phyloP scores from a whole-genome alignment of 768 basidiomycete species.

The Serpula lacrymans region DNA sequence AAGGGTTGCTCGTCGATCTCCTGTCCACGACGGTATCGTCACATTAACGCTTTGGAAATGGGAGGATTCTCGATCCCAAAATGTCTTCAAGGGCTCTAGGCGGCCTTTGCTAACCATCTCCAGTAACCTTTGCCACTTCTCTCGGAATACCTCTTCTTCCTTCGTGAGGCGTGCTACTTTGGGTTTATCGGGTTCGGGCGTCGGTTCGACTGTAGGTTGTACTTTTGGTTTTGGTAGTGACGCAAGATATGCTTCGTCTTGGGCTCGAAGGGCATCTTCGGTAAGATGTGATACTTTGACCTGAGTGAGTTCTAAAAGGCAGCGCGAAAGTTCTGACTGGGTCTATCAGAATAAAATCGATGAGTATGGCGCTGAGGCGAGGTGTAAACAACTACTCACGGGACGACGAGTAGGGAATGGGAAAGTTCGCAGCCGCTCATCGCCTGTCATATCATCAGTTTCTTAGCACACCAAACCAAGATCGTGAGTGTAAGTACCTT shows the following conservation, averaged over 20 bases:
- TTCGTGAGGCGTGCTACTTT: conserved; percentile 63
- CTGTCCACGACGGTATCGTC: conserved; percentile 68
- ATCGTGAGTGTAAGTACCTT: conserved; percentile 45
- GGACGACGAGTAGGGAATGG: conserved; percentile 96
- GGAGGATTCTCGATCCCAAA: conserved; percentile 73
- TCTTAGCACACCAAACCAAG: neutral
- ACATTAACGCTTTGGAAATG: conserved; percentile 45
- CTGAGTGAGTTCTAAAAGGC: conserved; percentile 79
- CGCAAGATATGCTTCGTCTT: conserved; percentile 87
- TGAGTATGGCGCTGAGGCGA: neutral
- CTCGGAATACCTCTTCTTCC: conserved; percentile 76
- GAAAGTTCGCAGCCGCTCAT: conserved; percentile 82
- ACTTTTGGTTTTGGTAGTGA: conserved; percentile 82
- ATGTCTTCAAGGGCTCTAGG: conserved; percentile 72
- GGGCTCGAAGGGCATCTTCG: conserved; percentile 75
- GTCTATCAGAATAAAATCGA: conserved; percentile 48
- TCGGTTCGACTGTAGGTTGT: conserved; percentile 34
- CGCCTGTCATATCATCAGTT: conserved; percentile 33
- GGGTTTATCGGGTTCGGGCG: conserved; percentile 40
- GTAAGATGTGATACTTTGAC: conserved; percentile 86
- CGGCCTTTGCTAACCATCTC: conserved; percentile 91
- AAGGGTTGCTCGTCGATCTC: conserved; percentile 47
- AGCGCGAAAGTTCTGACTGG: conserved; percentile 83
- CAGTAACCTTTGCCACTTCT: conserved; percentile 79
- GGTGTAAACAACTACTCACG: conserved; percentile 42